These are phyloP conservation scores for Thelephora ganbajun DNA, from an alignment of 768 basidiomycete genomes.

Conservation along the genomic window DNA sequence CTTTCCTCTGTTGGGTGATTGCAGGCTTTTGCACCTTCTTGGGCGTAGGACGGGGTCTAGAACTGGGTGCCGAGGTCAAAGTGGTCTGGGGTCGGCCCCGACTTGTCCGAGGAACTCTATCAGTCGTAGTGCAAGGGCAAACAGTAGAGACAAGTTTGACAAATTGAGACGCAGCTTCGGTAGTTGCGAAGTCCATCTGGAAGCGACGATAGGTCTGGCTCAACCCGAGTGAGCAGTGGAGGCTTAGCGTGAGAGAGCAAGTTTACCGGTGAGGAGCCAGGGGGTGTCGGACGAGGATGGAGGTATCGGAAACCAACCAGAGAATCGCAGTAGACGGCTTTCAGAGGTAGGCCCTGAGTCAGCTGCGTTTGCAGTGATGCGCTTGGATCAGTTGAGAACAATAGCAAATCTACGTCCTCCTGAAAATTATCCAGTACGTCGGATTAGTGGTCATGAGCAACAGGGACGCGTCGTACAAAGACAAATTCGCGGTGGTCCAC, in stretches of 20 bases:
- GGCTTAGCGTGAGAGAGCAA: background rate
- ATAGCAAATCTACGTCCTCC: conserved; percentile 69
- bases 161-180: conserved; percentile 36
- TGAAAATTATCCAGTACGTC: conserved; percentile 15
- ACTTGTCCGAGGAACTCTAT: too few species aligned
- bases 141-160: conserved; percentile 49
- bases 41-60: too few species aligned
- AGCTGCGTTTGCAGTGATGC: conserved; percentile 13
- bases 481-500: conserved; percentile 40
- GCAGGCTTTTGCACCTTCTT: too few species aligned
- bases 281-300: conserved; percentile 25
- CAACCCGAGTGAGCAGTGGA: conserved; percentile 4
- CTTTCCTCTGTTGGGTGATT: background rate
- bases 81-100: too few species aligned
- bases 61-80: too few species aligned
- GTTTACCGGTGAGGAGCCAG: conserved; percentile 19
- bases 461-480: conserved; percentile 35
- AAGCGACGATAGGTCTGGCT: conserved; percentile 60
- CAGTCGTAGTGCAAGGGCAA: conserved; percentile 58
- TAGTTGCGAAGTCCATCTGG: conserved; percentile 53
- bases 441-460: background rate
- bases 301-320: conserved; percentile 68
- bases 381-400: conserved; percentile 38
- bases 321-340: conserved; percentile 64
- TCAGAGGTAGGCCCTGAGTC: conserved; percentile 54